phyloP scores from a whole-genome alignment of 2,329 filamentous ascomycete genomes.

The Xylaria sp. region DNA sequence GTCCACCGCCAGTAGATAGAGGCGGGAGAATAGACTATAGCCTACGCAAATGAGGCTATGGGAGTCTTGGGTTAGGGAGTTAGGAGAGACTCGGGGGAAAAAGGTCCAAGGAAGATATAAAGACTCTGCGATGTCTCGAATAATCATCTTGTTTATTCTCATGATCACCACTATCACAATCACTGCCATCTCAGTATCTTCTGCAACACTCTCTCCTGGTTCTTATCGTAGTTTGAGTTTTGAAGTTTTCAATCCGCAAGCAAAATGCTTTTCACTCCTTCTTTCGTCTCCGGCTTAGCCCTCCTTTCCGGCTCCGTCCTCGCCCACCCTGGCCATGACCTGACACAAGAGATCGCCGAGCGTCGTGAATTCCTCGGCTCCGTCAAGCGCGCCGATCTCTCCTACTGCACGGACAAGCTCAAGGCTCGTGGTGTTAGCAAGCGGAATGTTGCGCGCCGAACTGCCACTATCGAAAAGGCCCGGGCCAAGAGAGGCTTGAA shows the following conservation, averaged over 20 bases:
- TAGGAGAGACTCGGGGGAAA: not conserved
- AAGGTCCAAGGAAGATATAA: slow-evolving; percentile 18
- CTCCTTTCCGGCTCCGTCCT: slow-evolving; percentile 37
- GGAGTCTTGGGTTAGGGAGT: not conserved
- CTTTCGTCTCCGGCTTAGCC: slow-evolving; percentile 40
- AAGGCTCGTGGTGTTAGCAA: slow-evolving; percentile 59
- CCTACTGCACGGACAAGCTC: slow-evolving; percentile 60
- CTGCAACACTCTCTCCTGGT: no score
- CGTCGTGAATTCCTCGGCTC: slow-evolving; percentile 59
- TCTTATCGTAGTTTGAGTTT: not conserved
- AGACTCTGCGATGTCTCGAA: slow-evolving; percentile 11
- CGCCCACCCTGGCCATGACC: slow-evolving; percentile 62
- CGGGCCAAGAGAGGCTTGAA: slow-evolving; percentile 52
- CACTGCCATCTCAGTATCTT: slow-evolving; percentile 6
- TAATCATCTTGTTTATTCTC: slow-evolving; percentile 10
- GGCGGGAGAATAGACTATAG: slow-evolving; percentile 8
- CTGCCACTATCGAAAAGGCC: slow-evolving; percentile 55
- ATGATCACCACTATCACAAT: slow-evolving; percentile 16
- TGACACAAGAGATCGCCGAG: slow-evolving; percentile 60
- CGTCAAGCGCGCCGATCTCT: slow-evolving; percentile 56
- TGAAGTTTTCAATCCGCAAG: not conserved
- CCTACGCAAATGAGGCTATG: slow-evolving; percentile 8
- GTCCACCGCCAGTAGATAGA: slow-evolving; percentile 4
- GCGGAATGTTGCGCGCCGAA: slow-evolving; percentile 58
- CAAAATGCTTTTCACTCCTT: slow-evolving; percentile 45